These are phyloP conservation scores for Bathelium albidoporum DNA, from an alignment of 495 filamentous ascomycete species.

Conservation along the genomic window DNA sequence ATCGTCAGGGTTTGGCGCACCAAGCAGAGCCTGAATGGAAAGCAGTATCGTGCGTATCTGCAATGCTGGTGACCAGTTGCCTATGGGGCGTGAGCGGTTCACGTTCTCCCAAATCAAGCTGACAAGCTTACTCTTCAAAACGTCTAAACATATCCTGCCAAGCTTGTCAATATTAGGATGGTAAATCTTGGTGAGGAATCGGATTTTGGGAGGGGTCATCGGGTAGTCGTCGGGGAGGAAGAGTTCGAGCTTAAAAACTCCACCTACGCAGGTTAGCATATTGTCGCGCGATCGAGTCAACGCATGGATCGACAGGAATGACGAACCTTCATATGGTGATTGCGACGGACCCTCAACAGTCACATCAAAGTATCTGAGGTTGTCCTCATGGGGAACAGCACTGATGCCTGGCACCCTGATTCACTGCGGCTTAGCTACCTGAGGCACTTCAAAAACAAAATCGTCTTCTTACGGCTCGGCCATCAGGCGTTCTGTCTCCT, in stretches of 20 bases:
- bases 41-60: slow-evolving; percentile 97
- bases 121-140: slow-evolving; percentile 74
- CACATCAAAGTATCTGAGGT: slow-evolving; percentile 96
- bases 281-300: neutral
- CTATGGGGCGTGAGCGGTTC: slow-evolving; percentile 35
- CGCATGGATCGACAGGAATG: neutral
- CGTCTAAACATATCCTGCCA: slow-evolving; percentile 92
- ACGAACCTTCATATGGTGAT: slow-evolving; percentile 81
- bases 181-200: slow-evolving; percentile 98
- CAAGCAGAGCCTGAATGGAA: slow-evolving; percentile 92
- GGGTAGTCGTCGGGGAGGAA: slow-evolving; percentile 99
- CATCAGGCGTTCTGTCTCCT: slow-evolving; percentile 96
- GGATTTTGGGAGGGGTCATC: slow-evolving; percentile 97
- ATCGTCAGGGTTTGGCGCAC: slow-evolving; percentile 95
- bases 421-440: slow-evolving; percentile 7
- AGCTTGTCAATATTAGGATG: slow-evolving; percentile 98
- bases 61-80: slow-evolving; percentile 97
- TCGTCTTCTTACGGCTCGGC: slow-evolving; percentile 70
- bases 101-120: neutral
- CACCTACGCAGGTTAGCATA: slow-evolving; percentile 44
- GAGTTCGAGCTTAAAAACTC: slow-evolving; percentile 92
- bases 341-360: slow-evolving; percentile 89
- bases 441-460: too few species aligned
- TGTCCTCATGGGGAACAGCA: slow-evolving; percentile 95
- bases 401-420: slow-evolving; percentile 88